Percentiles rank a stretch among this genome's conserved stretches.
These are phyloP conservation scores for Nicotiana tomentosiformis DNA, from an alignment of 257 asterid genomes.

Conservation along the genomic window DNA sequence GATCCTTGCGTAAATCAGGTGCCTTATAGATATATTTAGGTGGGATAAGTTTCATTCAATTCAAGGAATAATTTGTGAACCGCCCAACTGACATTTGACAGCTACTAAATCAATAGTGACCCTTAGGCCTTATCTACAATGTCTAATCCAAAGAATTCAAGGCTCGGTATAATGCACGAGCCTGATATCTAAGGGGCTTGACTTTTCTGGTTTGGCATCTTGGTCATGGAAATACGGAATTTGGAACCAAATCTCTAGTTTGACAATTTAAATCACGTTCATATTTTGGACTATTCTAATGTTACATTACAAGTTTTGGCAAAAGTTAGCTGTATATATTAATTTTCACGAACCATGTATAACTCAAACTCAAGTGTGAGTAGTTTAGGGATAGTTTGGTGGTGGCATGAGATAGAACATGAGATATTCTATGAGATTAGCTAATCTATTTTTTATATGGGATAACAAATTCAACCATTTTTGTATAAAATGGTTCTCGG, in stretches of 20 bases:
- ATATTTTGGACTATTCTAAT: not conserved
- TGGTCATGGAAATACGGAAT: not conserved
- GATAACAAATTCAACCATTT: too few relatives aligned
- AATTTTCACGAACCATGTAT: not conserved
- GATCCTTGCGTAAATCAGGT: not conserved
- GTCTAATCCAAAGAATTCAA: not conserved
- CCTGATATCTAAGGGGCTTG: not conserved
- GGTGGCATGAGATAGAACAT: too few relatives aligned
- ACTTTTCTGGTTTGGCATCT: not conserved
- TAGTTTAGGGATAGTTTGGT: too few relatives aligned
- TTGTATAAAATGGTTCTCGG: too few relatives aligned
- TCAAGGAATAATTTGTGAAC: conserved; percentile 3
- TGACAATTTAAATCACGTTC: not conserved
- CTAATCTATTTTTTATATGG: too few relatives aligned
- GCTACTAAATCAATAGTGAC: not conserved
- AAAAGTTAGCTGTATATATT: not conserved
- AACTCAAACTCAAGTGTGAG: too few relatives aligned
- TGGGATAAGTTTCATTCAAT: not conserved
- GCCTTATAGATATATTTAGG: not conserved
- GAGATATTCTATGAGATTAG: too few relatives aligned
- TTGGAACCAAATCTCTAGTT: not conserved
- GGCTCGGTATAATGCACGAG: not conserved
- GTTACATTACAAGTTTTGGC: not conserved
- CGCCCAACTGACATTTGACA: not conserved
- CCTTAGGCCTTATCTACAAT: not conserved